Evolutionary conservation across 805 yeast genomes (phyloP), one percentile per base, ranked within the genome.

Genomic region (Saccharomycopsis babjevae): DNA sequence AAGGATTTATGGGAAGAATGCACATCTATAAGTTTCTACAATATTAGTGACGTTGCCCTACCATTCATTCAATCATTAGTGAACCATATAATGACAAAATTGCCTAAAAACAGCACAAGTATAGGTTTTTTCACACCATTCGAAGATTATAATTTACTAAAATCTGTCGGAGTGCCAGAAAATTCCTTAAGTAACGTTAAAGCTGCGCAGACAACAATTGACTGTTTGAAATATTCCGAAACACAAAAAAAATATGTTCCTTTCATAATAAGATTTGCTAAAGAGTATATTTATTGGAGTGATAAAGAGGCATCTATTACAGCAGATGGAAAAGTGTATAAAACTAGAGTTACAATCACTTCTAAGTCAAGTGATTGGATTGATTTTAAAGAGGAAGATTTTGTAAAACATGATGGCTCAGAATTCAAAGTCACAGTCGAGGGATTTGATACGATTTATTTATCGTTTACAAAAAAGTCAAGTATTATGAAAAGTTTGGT

Each of bases 191-290:
- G 74, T 16, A 74, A 79, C 18, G 69, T 77, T 40, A 72, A 75
- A 58, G 86, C 82, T 67, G 75, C 61, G n/a, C 57, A 60, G 39
- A n/a, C 36, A 3, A 62, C 65, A 1, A 76, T 73, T 59, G 85
- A 82, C 62, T 81, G 81, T 32, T 77, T 80, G 6, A 66, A 83
- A 10, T 86, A 76, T 68, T 82, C 84, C 61, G 73, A 73, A 3
- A 73, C 71, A 1, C 73, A 75, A 18, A 77, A 79, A n/a, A 73
- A 80, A 39, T 83, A 81, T 65, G 74, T 79, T 20, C 86, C 89
- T 1, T 85, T 86, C 2, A 79, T 82, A 0, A 62, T 89, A 62
- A 84, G 82, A 66, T 78, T 89, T 59, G 96, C 96, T 7, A 79
- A 86, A 15, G 34, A 40, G 28, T 58, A 60, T 54, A 32, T 60